Evolutionary conservation across 73 alveolate genomes (phyloP).

Genomic region (Paramecium primaurelia): DNA sequence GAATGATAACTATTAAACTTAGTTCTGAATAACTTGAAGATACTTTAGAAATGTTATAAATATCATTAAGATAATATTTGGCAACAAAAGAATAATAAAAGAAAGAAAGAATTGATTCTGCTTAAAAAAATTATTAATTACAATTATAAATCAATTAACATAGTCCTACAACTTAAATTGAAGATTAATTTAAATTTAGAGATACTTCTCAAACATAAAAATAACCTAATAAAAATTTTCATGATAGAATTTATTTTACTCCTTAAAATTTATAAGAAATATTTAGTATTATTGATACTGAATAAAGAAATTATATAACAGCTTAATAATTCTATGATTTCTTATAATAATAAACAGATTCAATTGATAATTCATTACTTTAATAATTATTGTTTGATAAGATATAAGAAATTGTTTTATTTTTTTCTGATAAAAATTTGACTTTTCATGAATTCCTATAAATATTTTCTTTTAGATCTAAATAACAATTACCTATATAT

Average conservation of each 20-base stretch:
- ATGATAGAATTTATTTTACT: conserved; percentile 26
- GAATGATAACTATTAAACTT: background rate
- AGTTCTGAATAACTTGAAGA: conserved; percentile 19
- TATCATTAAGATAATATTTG: background rate
- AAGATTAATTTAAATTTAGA: conserved; percentile 10
- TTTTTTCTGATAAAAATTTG: background rate
- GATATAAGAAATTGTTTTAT: background rate
- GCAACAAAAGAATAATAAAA: background rate
- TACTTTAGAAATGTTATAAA: background rate
- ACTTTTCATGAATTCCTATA: conserved; percentile 1
- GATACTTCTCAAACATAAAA: background rate
- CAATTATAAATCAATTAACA: background rate
- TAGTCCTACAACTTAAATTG: background rate
- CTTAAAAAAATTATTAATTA: background rate
- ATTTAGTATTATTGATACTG: background rate
- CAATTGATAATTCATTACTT: background rate
- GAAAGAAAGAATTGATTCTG: conserved; percentile 9
- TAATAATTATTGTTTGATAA: background rate
- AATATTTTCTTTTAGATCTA: conserved; percentile 11
- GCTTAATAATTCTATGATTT: background rate
- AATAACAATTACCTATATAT: background rate
- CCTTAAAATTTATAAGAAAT: background rate
- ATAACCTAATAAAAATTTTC: background rate
- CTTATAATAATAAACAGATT: background rate
- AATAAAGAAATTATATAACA: background rate